A percentile compares a stretch with the other conserved stretches of the same genome.
Conservation (phyloP, 202 grass and related monocot genomes). For the Zoysia matrella region DNA sequence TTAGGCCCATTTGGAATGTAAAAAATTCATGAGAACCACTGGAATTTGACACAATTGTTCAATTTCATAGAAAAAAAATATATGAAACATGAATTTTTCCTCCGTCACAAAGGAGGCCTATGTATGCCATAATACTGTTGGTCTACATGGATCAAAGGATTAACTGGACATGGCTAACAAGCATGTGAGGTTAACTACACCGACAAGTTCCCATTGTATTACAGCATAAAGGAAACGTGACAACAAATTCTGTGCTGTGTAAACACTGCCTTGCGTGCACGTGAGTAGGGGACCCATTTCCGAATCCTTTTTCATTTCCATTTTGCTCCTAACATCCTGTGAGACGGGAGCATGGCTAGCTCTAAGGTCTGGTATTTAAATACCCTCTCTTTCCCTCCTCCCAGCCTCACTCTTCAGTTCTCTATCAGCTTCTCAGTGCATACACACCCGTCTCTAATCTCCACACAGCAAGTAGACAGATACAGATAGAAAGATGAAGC, state of each 20-base stretch:
- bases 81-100: too few relatives aligned
- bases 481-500: conserved; percentile 63
- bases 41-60: too few relatives aligned
- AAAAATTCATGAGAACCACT: too few relatives aligned
- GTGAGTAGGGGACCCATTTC: conserved; percentile 44
- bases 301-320: conserved; percentile 43
- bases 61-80: too few relatives aligned
- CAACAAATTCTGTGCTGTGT: conserved; percentile 40
- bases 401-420: conserved; percentile 39
- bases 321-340: conserved; percentile 41
- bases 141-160: background rate
- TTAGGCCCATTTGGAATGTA: too few relatives aligned
- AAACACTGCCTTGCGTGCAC: conserved; percentile 35
- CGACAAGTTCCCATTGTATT: conserved; percentile 32
- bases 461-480: conserved; percentile 53
- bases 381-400: conserved; percentile 54
- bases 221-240: conserved; percentile 30
- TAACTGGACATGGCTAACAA: background rate
- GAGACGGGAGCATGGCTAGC: conserved; percentile 38
- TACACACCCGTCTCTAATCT: conserved; percentile 39
- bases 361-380: conserved; percentile 68
- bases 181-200: conserved; percentile 1
- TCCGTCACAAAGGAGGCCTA: background rate
- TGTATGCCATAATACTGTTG: background rate
- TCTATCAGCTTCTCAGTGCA: conserved; percentile 36